Evolutionary conservation across 345 rosid species (phyloP).

Genomic region (Aquilaria sinensis): DNA sequence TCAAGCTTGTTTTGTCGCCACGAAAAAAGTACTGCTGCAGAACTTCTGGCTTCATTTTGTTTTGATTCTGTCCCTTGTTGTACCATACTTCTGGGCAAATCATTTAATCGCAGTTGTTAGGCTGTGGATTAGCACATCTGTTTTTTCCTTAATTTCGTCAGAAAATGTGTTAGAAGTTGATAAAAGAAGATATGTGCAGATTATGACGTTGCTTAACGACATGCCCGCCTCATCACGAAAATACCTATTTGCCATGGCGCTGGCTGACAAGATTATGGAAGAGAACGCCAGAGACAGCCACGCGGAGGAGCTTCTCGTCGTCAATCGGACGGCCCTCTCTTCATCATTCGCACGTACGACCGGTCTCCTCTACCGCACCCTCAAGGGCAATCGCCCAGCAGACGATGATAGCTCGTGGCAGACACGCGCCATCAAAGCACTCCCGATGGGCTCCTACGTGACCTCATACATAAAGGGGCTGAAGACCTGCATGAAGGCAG

Average conservation of each 20-base stretch:
- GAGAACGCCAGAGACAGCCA: constrained; percentile 47
- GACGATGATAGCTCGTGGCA: constrained; percentile 31
- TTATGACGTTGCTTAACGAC: constrained; percentile 48
- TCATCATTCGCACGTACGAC: constrained; percentile 53
- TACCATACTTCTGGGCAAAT: no score
- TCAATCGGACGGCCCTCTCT: constrained; percentile 52
- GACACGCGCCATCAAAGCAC: constrained; percentile 29
- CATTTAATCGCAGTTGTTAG: no score
- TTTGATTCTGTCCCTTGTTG: no score
- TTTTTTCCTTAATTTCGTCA: background rate
- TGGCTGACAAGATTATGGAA: constrained; percentile 79
- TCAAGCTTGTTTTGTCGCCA: no score
- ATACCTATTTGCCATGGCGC: constrained; percentile 63
- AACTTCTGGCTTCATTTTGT: no score
- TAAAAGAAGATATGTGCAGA: constrained; percentile 21
- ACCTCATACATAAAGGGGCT: constrained; percentile 45
- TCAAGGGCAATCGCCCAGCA: constrained; percentile 22
- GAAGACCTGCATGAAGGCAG: constrained; percentile 27
- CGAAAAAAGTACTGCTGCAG: no score
- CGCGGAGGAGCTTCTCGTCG: constrained; percentile 34
- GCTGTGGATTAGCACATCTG: background rate
- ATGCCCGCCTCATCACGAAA: constrained; percentile 65
- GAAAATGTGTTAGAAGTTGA: background rate
- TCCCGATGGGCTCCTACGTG: constrained; percentile 49
- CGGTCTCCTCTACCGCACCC: constrained; percentile 36